Percentiles rank a stretch among this genome's conserved stretches.
Conservation (phyloP, 306 rosid genomes). For the Senna siamea region DNA sequence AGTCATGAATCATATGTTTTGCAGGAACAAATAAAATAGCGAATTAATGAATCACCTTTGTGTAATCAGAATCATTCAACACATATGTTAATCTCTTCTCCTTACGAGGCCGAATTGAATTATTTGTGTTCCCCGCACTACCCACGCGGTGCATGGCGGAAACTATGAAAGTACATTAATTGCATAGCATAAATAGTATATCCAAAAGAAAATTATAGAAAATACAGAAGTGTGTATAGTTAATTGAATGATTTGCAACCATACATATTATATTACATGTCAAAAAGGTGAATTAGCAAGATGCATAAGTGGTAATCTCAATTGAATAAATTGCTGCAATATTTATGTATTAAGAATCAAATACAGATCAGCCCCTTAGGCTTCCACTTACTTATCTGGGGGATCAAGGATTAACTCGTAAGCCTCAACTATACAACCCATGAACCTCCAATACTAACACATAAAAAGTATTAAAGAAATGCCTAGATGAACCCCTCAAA, state of each 20-base stretch:
- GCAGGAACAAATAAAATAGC: conserved; percentile 19
- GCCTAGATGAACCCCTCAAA: neutral
- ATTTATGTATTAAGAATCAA: neutral
- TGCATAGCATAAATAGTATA: conserved; percentile 22
- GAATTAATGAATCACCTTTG: conserved; percentile 62
- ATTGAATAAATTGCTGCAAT: neutral
- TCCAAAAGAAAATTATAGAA: conserved; percentile 36
- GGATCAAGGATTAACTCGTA: neutral
- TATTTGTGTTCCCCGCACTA: conserved; percentile 86
- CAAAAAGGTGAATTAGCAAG: neutral
- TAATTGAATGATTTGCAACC: neutral
- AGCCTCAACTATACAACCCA: neutral
- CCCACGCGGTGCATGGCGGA: conserved; percentile 98
- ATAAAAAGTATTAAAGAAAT: neutral
- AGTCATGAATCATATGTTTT: conserved; percentile 17
- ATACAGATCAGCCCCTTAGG: neutral
- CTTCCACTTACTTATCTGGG: neutral
- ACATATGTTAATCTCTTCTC: conserved; percentile 93
- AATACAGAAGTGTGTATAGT: neutral
- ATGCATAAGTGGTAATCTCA: neutral
- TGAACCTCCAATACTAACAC: neutral
- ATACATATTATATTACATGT: neutral
- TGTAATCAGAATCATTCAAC: conserved; percentile 79
- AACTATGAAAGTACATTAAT: conserved; percentile 41
- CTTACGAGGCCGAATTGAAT: conserved; percentile 88